Evolutionary conservation across 2,329 filamentous ascomycete genomes (phyloP).

Genomic region (Ophiostoma quercus): DNA sequence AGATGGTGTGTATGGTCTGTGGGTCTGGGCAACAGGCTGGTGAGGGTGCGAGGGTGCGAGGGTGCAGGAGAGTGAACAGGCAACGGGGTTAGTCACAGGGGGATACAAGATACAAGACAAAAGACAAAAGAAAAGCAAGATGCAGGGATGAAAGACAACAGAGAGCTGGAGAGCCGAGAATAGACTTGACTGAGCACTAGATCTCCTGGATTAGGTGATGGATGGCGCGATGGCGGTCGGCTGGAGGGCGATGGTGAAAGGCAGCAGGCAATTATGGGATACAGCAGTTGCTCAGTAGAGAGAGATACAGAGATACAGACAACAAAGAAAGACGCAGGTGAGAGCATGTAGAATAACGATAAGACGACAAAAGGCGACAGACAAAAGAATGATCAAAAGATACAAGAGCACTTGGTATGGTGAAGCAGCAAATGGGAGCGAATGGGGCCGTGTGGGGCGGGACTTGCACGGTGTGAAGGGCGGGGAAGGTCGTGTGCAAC

Average conservation of each 20-base stretch:
- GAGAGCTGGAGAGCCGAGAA: not conserved
- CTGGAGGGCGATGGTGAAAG: not conserved
- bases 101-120: slow-evolving; percentile 11
- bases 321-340: slow-evolving; percentile 9
- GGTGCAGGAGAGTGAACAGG: slow-evolving; percentile 5
- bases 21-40: slow-evolving; percentile 1
- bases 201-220: slow-evolving; percentile 9
- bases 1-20: slow-evolving; percentile 15
- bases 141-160: not conserved
- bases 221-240: slow-evolving; percentile 11
- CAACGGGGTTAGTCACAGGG: slow-evolving; percentile 8
- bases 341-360: not conserved
- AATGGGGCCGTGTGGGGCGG: slow-evolving; percentile 12
- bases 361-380: not conserved
- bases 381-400: too few relatives aligned
- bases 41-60: not conserved
- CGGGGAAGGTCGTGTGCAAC: slow-evolving; percentile 6
- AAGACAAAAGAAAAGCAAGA: not conserved
- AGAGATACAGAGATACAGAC: not conserved
- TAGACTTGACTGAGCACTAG: not conserved
- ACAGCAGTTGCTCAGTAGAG: not conserved
- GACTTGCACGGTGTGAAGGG: slow-evolving; percentile 10
- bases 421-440: not conserved
- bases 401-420: too few relatives aligned
- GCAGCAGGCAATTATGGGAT: not conserved